These are phyloP conservation scores for Aspergillus ostianus DNA, from an alignment of 495 filamentous ascomycete genomes.

Conservation along the genomic window DNA sequence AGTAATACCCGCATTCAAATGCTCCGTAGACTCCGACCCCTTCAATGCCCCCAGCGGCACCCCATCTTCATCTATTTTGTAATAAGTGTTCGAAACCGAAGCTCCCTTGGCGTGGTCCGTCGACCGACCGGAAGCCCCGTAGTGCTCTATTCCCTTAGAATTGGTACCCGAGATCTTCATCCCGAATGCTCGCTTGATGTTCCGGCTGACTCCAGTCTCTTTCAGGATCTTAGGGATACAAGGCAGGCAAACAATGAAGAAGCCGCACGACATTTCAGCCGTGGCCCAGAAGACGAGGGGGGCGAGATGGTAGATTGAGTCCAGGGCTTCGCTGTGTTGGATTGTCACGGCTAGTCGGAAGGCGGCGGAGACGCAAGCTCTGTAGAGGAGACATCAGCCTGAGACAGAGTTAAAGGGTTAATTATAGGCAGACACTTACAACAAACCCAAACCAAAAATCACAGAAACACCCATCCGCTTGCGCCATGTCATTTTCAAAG, in stretches of 20 bases:
- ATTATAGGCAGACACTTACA: slow-evolving; percentile 10
- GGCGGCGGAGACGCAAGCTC: slow-evolving; percentile 10
- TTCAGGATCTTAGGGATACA: slow-evolving; percentile 14
- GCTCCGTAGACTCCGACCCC: slow-evolving; percentile 9
- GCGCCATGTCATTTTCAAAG: slow-evolving; percentile 18
- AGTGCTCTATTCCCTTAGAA: not conserved
- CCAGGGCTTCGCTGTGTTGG: slow-evolving; percentile 1
- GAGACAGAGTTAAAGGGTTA: not conserved
- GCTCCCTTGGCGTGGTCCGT: not conserved
- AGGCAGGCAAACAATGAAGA: slow-evolving; percentile 14
- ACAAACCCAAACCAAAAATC: slow-evolving; percentile 21
- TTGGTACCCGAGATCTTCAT: not conserved
- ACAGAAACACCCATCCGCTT: slow-evolving; percentile 25
- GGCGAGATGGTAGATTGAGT: slow-evolving; percentile 8
- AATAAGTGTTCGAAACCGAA: not conserved
- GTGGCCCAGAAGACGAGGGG: slow-evolving; percentile 11
- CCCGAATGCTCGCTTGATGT: slow-evolving; percentile 11
- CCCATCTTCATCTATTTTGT: not conserved
- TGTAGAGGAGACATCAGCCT: not conserved
- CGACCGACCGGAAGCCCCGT: not conserved
- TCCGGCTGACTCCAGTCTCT: slow-evolving; percentile 6
- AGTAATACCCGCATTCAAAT: slow-evolving; percentile 8
- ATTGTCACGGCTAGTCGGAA: slow-evolving; percentile 8
- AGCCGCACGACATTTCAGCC: slow-evolving; percentile 16
- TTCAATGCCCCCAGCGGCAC: not conserved